These are phyloP conservation scores for Claviceps monticola DNA, from an alignment of 2,329 filamentous ascomycete genomes.

Conservation along the genomic window DNA sequence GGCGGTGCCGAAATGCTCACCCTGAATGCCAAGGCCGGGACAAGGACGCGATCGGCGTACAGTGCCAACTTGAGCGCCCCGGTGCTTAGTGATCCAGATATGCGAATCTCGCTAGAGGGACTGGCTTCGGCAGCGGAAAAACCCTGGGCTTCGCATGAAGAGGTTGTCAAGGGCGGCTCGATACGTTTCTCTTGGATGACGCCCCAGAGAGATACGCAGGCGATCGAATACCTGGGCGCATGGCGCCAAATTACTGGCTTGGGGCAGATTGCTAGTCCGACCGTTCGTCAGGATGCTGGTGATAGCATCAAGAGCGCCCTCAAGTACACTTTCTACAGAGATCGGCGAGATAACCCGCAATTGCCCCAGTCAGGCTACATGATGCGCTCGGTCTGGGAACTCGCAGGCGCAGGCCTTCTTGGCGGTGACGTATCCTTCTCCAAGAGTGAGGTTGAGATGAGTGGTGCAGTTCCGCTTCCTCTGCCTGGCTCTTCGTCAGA, in stretches of 20 bases:
- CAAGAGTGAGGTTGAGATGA: slow-evolving; percentile 78
- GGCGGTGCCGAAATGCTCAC: slow-evolving; percentile 85
- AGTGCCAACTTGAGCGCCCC: slow-evolving; percentile 75
- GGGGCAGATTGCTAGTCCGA: slow-evolving; percentile 60
- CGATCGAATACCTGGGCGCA: slow-evolving; percentile 63
- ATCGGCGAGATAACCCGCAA: slow-evolving; percentile 72
- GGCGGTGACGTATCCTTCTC: slow-evolving; percentile 86
- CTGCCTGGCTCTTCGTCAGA: slow-evolving; percentile 50
- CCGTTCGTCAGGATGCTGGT: slow-evolving; percentile 71
- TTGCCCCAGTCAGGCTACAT: slow-evolving; percentile 74
- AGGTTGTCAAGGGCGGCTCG: slow-evolving; percentile 66
- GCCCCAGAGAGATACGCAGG: slow-evolving; percentile 51
- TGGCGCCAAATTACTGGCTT: slow-evolving; percentile 87
- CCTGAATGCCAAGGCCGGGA: slow-evolving; percentile 77
- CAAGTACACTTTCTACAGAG: slow-evolving; percentile 66
- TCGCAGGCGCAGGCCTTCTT: slow-evolving; percentile 77
- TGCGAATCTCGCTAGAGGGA: slow-evolving; percentile 65
- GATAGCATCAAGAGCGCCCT: slow-evolving; percentile 84
- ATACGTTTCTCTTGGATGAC: slow-evolving; percentile 65
- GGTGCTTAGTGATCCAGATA: slow-evolving; percentile 69
- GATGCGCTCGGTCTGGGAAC: slow-evolving; percentile 60
- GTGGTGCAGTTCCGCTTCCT: slow-evolving; percentile 59
- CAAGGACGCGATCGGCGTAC: slow-evolving; percentile 82
- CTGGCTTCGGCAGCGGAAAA: slow-evolving; percentile 78
- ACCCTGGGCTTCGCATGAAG: slow-evolving; percentile 87